These are phyloP conservation scores for Metschnikowia vanudenii DNA, from an alignment of 805 yeast species.

Conservation along the genomic window DNA sequence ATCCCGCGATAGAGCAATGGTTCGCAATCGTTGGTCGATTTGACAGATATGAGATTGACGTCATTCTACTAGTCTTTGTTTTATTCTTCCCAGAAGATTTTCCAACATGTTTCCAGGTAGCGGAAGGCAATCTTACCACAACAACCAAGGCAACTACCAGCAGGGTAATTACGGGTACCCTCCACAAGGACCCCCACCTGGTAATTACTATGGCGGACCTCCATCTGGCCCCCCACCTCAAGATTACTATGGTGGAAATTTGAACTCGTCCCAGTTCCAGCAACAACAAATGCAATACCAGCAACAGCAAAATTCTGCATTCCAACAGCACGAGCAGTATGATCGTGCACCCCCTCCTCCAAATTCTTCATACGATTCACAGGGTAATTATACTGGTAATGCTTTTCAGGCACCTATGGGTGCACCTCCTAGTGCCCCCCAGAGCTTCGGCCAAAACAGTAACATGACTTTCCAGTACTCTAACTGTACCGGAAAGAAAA, in stretches of 20 bases:
- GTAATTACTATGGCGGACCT: constrained; percentile 22
- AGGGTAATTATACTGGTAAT: constrained; percentile 16
- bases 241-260: constrained; percentile 18
- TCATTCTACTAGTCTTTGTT: too few relatives aligned
- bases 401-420: constrained; percentile 4
- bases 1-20: not conserved
- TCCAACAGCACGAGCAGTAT: constrained; percentile 9
- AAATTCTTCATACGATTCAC: constrained; percentile 18
- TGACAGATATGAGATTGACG: too few relatives aligned
- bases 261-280: constrained; percentile 20
- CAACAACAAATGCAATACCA: constrained; percentile 19
- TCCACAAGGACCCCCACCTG: constrained; percentile 10
- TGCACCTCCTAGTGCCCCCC: constrained; percentile 33
- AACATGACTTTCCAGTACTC: constrained; percentile 54
- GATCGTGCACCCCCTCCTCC: constrained; percentile 19
- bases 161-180: constrained; percentile 11
- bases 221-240: constrained; percentile 22
- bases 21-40: too few relatives aligned
- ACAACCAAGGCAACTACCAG: constrained; percentile 7
- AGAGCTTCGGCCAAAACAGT: constrained; percentile 35
- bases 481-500: constrained; percentile 66
- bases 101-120: constrained; percentile 27
- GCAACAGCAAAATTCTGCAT: constrained; percentile 16
- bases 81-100: not conserved
- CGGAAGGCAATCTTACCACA: constrained; percentile 20